Evolutionary conservation across 768 basidiomycete species (phyloP).

Genomic region (Boletus sp.): DNA sequence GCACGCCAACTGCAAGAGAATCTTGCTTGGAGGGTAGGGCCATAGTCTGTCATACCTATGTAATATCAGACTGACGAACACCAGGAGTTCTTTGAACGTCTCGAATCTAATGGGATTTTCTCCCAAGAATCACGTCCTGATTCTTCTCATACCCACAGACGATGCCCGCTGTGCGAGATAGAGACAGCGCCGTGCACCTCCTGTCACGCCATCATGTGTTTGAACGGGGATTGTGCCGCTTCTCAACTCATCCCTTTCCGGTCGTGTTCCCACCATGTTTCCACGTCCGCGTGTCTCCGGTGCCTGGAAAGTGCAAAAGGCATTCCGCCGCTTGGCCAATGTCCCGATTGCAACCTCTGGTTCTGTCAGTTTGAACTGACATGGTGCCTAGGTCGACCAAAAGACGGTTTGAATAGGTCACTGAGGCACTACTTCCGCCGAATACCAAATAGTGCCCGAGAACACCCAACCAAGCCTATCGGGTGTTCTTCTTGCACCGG

Average conservation of each 20-base stretch:
- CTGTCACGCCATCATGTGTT: slow-evolving; percentile 15
- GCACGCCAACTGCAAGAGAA: slow-evolving; percentile 1
- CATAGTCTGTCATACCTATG: not conserved
- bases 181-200: slow-evolving; percentile 7
- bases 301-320: slow-evolving; percentile 5
- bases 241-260: slow-evolving; percentile 16
- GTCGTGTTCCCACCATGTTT: slow-evolving; percentile 14
- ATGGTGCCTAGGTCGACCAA: slow-evolving; percentile 25
- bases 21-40: slow-evolving; percentile 13
- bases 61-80: not conserved
- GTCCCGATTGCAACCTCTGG: slow-evolving; percentile 22
- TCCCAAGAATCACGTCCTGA: not conserved
- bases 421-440: not conserved
- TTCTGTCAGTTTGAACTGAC: slow-evolving; percentile 18
- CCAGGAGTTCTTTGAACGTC: slow-evolving; percentile 18
- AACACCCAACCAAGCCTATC: slow-evolving; percentile 15
- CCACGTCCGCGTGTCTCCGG: slow-evolving; percentile 3
- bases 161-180: slow-evolving; percentile 13
- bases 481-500: slow-evolving; percentile 8
- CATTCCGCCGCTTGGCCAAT: slow-evolving; percentile 13
- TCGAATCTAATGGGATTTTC: slow-evolving; percentile 7
- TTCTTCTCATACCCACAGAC: not conserved
- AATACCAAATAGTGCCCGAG: slow-evolving; percentile 1
- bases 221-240: slow-evolving; percentile 14
- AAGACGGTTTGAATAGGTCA: not conserved